A percentile compares a stretch with the other conserved stretches of the same genome.
Evolutionary conservation across 1,284 basidiomycete genomes (phyloP).

Genomic region (Ustilago loliicola): DNA sequence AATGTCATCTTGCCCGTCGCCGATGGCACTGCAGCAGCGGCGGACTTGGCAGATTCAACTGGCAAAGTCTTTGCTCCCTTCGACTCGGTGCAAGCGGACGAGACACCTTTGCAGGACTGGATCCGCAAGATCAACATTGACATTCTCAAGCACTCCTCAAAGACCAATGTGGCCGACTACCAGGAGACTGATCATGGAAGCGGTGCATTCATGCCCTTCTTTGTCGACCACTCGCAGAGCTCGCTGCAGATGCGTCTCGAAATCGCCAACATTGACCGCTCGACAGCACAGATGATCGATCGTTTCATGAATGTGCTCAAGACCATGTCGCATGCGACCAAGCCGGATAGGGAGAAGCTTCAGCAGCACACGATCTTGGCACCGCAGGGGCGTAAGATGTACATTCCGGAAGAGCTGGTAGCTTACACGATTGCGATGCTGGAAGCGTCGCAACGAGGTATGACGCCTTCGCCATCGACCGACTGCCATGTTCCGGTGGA

Average conservation of each 20-base stretch:
- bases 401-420: constrained; percentile 67
- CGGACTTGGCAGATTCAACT: not conserved
- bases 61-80: constrained; percentile 21
- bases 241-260: constrained; percentile 49
- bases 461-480: constrained; percentile 49
- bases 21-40: constrained; percentile 27
- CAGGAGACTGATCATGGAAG: constrained; percentile 64
- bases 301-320: constrained; percentile 63
- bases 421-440: constrained; percentile 68
- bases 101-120: constrained; percentile 65
- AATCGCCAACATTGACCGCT: constrained; percentile 47
- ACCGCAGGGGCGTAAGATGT: constrained; percentile 60
- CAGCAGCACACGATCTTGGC: constrained; percentile 64
- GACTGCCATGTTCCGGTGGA: constrained; percentile 36
- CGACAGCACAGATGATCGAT: constrained; percentile 65
- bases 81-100: constrained; percentile 35
- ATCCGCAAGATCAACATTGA: constrained; percentile 70
- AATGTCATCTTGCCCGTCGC: constrained; percentile 91
- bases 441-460: constrained; percentile 65
- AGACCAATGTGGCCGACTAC: constrained; percentile 52
- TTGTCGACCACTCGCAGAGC: constrained; percentile 48
- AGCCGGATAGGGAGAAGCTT: constrained; percentile 45
- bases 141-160: constrained; percentile 65
- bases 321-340: constrained; percentile 59
- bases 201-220: constrained; percentile 66